Evolutionary conservation across 108 stramenopile species (phyloP).

Genomic region (Fistulifera solaris): DNA sequence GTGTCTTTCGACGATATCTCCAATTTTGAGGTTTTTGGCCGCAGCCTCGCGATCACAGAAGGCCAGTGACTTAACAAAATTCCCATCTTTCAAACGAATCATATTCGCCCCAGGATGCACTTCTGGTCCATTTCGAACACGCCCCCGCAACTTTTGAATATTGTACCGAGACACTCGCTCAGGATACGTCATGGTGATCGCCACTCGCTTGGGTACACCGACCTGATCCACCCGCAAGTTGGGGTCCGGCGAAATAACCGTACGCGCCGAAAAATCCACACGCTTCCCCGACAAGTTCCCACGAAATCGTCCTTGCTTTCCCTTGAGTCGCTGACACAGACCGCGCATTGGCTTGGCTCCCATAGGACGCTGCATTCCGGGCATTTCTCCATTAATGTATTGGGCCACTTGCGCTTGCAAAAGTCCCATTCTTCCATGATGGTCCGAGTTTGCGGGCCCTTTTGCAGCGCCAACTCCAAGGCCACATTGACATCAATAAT

Average conservation of each 20-base stretch:
- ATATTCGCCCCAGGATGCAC: conserved; percentile 96
- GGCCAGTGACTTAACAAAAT: conserved; percentile 78
- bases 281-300: conserved; percentile 97
- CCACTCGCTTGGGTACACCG: conserved; percentile 94
- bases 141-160: conserved; percentile 78
- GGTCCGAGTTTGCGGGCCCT: conserved; percentile 84
- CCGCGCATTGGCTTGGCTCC: conserved; percentile 92
- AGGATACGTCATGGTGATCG: conserved; percentile 95
- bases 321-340: conserved; percentile 93
- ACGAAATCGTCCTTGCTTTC: conserved; percentile 94
- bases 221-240: conserved; percentile 91
- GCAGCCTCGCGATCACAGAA: conserved; percentile 82
- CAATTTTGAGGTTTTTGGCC: conserved; percentile 75
- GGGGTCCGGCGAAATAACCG: conserved; percentile 98
- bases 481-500: conserved; percentile 94
- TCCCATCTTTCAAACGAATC: conserved; percentile 62
- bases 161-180: conserved; percentile 93
- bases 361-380: conserved; percentile 84
- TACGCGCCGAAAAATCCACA: conserved; percentile 96
- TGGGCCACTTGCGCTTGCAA: conserved; percentile 93
- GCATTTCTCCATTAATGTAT: conserved; percentile 95
- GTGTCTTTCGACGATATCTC: conserved; percentile 97
- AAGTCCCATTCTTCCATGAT: conserved; percentile 98
- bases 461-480: conserved; percentile 72
- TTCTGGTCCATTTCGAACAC: conserved; percentile 88